phyloP scores from a whole-genome alignment of 106 monocot species.

The Platanthera guangdongensis region DNA sequence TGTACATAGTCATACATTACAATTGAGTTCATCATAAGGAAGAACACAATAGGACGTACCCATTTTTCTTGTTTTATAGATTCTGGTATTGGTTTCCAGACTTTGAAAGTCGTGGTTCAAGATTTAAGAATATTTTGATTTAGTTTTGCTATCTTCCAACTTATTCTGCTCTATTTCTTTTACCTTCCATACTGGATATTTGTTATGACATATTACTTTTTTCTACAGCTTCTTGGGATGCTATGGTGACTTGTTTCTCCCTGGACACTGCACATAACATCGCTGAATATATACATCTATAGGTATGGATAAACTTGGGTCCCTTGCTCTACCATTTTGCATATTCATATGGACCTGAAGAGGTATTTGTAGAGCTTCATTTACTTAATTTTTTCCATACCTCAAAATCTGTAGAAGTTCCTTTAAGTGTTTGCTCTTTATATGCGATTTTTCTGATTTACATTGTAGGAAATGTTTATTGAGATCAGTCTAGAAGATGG shows the following conservation, averaged over 20 bases:
- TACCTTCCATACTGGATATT: background rate
- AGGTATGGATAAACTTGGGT: constrained; percentile 97
- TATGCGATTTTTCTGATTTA: background rate
- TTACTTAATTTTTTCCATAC: too few species aligned
- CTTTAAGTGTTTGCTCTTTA: background rate
- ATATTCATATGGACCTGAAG: constrained; percentile 71
- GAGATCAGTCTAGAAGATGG: constrained; percentile 95
- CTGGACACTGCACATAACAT: constrained; percentile 96
- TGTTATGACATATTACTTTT: background rate
- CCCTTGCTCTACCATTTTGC: constrained; percentile 98
- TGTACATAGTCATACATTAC: background rate
- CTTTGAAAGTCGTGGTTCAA: background rate
- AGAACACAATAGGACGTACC: background rate
- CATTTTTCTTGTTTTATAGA: background rate
- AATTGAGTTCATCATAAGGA: background rate
- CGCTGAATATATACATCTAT: constrained; percentile 58
- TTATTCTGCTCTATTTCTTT: too few species aligned
- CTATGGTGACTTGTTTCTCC: constrained; percentile 92
- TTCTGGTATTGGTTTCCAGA: background rate
- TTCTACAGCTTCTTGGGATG: constrained; percentile 84
- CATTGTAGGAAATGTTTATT: constrained; percentile 80
- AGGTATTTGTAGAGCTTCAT: constrained; percentile 48
- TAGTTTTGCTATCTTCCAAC: background rate
- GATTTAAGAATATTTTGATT: background rate
- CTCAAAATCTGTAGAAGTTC: background rate